phyloP scores from a whole-genome alignment of 306 rosid genomes.

The Luffa acutangula region DNA sequence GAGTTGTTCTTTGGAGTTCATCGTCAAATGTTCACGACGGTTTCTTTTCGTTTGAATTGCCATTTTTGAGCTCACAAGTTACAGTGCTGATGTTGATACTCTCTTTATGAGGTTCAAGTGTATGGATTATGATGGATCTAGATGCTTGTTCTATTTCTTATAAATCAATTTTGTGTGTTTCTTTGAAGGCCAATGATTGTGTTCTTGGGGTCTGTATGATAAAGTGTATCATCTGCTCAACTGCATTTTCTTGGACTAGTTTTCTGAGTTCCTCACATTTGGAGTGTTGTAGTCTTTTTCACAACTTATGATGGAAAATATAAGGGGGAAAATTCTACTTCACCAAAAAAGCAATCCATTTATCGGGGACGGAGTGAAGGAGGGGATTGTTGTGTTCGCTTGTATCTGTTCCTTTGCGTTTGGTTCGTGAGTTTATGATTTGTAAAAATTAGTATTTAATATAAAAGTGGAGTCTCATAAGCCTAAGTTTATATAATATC shows the following conservation, averaged over 20 bases:
- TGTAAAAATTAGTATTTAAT: no score
- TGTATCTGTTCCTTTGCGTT: neutral
- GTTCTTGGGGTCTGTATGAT: neutral
- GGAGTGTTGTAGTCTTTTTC: no score
- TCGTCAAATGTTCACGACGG: neutral
- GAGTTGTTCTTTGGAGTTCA: neutral
- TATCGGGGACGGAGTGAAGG: no score
- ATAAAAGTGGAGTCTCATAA: neutral
- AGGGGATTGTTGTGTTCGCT: no score
- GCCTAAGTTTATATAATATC: neutral
- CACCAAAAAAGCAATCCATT: no score
- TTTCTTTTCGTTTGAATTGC: neutral
- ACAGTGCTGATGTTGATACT: neutral
- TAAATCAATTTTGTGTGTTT: neutral
- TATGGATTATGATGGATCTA: neutral
- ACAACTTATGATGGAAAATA: no score
- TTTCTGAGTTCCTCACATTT: neutral
- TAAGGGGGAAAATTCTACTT: no score
- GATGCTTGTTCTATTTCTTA: neutral
- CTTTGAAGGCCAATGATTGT: neutral
- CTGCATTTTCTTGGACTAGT: neutral
- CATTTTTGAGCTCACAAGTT: neutral
- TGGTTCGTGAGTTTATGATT: no score
- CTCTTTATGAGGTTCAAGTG: neutral
- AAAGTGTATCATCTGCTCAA: neutral